These are phyloP conservation scores for Litchi chinensis DNA, from an alignment of 345 rosid species.

Conservation along the genomic window DNA sequence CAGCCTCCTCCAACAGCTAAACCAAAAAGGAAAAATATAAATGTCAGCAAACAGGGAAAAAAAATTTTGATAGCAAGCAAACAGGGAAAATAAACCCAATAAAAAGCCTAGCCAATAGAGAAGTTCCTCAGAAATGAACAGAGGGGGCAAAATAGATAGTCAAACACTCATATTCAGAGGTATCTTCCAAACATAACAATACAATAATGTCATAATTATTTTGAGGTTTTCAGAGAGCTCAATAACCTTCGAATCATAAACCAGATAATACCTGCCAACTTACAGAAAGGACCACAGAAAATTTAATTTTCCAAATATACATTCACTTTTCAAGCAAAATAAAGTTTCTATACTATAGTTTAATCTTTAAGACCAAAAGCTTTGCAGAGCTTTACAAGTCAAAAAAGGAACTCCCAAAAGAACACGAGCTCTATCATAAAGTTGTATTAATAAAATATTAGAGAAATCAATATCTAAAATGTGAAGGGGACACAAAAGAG, in stretches of 20 bases:
- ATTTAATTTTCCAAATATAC: not conserved
- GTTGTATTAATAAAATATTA: not conserved
- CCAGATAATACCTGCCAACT: not conserved
- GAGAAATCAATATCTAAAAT: not conserved
- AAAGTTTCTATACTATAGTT: constrained; percentile 1
- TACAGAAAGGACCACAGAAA: not conserved
- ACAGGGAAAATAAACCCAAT: constrained; percentile 3
- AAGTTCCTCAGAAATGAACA: not conserved
- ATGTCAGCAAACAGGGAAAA: constrained; percentile 6
- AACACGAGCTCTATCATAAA: not conserved
- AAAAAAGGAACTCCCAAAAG: not conserved
- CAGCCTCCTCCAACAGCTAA: constrained; percentile 92
- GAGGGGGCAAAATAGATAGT: not conserved
- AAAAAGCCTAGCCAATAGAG: constrained; percentile 5
- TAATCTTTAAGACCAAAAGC: not conserved
- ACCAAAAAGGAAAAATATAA: constrained; percentile 26
- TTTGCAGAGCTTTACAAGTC: not conserved
- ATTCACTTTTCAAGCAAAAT: not conserved
- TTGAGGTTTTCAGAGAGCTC: not conserved
- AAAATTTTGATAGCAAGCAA: too few relatives aligned
- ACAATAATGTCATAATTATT: not conserved
- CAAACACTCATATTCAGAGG: constrained; percentile 11
- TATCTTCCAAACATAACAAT: constrained; percentile 1
- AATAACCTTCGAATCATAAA: constrained; percentile 1
- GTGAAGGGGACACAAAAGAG: not conserved